Percentiles rank a stretch among this genome's conserved stretches.
Conservation (phyloP, 75 land plant species). For the Selaginella moellendorffii region DNA sequence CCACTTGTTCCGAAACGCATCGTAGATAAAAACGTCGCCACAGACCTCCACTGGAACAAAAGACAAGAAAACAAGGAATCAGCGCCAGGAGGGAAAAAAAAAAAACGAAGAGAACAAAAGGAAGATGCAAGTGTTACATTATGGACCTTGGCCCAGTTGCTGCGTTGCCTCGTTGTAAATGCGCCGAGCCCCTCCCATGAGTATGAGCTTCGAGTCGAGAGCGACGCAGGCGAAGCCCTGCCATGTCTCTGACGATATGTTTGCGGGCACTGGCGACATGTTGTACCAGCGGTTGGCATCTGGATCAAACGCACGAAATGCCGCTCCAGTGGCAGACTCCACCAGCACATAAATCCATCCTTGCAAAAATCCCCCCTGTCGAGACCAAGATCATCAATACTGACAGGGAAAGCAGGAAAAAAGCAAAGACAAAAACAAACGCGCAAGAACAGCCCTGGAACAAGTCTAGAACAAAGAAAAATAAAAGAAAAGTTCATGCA, state of each 20-base stretch:
- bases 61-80: background rate
- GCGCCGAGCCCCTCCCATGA: constrained; percentile 18
- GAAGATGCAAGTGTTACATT: no score
- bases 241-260: constrained; percentile 8
- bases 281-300: constrained; percentile 14
- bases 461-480: background rate
- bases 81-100: no score
- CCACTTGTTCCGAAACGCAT: constrained; percentile 21
- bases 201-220: constrained; percentile 14
- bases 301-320: constrained; percentile 20
- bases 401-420: no score
- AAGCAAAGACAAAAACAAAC: background rate
- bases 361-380: constrained; percentile 22
- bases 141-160: background rate
- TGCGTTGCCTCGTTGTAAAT: background rate
- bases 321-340: constrained; percentile 11
- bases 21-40: constrained; percentile 16
- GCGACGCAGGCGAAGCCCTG: constrained; percentile 28
- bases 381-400: no score
- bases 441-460: background rate
- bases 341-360: constrained; percentile 23
- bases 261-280: constrained; percentile 18
- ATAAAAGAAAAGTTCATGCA: background rate
- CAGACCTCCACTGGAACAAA: constrained; percentile 14
- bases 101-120: no score